Percentiles rank a stretch among this genome's conserved stretches.
These are phyloP conservation scores for Phialophora chinensis DNA, from an alignment of 2,329 filamentous ascomycete species.

Conservation along the genomic window DNA sequence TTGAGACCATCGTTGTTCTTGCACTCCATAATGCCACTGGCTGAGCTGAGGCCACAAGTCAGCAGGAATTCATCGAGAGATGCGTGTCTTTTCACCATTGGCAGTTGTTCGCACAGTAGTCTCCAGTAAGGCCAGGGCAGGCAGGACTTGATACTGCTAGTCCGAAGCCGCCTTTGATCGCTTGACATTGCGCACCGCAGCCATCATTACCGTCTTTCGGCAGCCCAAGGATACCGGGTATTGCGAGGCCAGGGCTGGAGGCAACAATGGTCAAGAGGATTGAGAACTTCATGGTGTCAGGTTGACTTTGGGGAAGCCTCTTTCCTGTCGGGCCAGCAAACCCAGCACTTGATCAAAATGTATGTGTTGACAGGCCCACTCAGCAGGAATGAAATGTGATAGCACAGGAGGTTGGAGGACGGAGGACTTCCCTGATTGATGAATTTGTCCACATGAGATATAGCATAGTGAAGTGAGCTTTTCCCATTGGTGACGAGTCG, in stretches of 20 bases:
- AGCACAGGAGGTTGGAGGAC: not conserved
- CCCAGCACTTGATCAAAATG: not conserved
- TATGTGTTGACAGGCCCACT: not conserved
- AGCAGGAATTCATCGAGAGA: not conserved
- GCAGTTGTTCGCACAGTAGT: conserved; percentile 1
- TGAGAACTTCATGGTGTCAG: not conserved
- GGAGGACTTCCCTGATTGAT: not conserved
- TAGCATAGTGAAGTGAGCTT: not conserved
- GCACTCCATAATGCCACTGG: not conserved
- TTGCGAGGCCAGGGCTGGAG: not conserved
- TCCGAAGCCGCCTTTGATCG: not conserved
- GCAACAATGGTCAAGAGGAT: not conserved
- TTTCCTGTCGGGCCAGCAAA: not conserved
- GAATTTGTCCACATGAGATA: not conserved
- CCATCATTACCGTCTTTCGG: not conserved
- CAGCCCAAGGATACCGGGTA: not conserved
- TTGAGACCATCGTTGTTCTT: not conserved
- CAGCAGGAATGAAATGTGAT: not conserved
- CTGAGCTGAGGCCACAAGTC: not conserved
- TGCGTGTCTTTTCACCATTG: not conserved
- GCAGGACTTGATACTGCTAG: not conserved
- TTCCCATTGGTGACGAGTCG: not conserved
- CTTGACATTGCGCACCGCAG: not conserved
- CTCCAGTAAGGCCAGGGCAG: not conserved
- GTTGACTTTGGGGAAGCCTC: not conserved